Evolutionary conservation across 225 moss, liverwort and hornwort species (phyloP), one percentile per base, ranked within the genome.

Genomic region (Thuidium tamariscinum): DNA sequence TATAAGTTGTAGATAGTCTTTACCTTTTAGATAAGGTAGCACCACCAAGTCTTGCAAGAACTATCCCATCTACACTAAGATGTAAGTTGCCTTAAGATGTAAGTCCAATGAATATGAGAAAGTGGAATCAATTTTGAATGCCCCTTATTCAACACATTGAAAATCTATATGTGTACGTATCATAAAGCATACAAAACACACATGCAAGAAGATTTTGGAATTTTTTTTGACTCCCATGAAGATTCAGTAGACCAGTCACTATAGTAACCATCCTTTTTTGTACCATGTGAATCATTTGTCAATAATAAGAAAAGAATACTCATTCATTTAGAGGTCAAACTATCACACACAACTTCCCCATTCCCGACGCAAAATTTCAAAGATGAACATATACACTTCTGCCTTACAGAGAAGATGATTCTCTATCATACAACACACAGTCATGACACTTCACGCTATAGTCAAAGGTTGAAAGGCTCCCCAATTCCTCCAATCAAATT

Each of bases 91-190:
- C 2, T 69, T 13, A 2, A 67, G 39, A 68, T 68, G 3, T 68
- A 39, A 41, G 13, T 23, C 68, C 7, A 25, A 4, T 68, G 17
- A 12, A 23, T 39, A 39, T 39, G 18, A 37, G 4, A 68, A 6
- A 0, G 1, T 39, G 4, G 1, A 39, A 69, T 41, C 4, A 0
- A 9, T 42, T 42, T 42, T 27, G 15, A 9, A 0, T 42, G 26
- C 9, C 16, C 5, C 2, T 17, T 0, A 0, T 42, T 42, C 9
- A 70, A 8, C 9, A 26, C 9, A 1, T 70, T 27, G 5, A 70
- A 42, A 42, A 26, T 42, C 27, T 2, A 26, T 42, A 70, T 42
- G 41, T 26, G 10, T 69, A n/a, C n/a, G n/a, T n/a, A n/a, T 41
- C 8, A 25, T 15, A 14, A 0, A 41, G 0, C 26, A 3, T 11